phyloP scores from a whole-genome alignment of 1,284 basidiomycete genomes.

The Neolentinus lepideus region DNA sequence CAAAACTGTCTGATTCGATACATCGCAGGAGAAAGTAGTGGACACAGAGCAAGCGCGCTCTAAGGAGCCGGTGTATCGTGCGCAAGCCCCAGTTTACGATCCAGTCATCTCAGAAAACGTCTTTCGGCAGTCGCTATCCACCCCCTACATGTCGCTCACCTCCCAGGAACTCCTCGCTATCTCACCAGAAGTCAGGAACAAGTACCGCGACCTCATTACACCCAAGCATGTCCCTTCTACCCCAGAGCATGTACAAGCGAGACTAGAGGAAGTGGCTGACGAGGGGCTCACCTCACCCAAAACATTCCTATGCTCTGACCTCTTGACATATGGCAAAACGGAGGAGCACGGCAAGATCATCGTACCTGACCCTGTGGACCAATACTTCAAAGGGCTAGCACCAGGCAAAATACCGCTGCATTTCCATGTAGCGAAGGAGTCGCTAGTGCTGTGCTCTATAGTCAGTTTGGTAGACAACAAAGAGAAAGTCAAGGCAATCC shows the following conservation, averaged over 20 bases:
- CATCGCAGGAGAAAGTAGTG: not conserved
- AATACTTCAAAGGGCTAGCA: conserved; percentile 5
- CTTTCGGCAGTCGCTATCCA: too few relatives aligned
- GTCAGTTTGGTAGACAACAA: conserved; percentile 6
- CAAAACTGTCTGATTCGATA: not conserved
- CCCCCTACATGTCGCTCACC: too few relatives aligned
- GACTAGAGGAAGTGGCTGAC: not conserved
- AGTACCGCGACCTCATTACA: not conserved
- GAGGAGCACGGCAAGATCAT: not conserved
- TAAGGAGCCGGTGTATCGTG: not conserved
- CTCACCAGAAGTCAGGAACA: not conserved
- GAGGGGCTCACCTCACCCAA: not conserved
- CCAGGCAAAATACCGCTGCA: not conserved
- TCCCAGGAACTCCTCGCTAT: not conserved
- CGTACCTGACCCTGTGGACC: not conserved
- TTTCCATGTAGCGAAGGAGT: not conserved
- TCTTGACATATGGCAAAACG: not conserved
- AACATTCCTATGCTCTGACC: not conserved
- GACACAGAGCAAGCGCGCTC: not conserved
- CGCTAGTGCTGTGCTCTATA: conserved; percentile 9
- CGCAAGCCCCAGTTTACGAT: not conserved
- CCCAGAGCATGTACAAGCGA: not conserved
- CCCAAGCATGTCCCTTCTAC: not conserved
- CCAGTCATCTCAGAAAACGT: too few relatives aligned
- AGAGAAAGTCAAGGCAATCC: conserved; percentile 13